phyloP scores from a whole-genome alignment of 257 asterid genomes.

The Gynochthodes officinalis region DNA sequence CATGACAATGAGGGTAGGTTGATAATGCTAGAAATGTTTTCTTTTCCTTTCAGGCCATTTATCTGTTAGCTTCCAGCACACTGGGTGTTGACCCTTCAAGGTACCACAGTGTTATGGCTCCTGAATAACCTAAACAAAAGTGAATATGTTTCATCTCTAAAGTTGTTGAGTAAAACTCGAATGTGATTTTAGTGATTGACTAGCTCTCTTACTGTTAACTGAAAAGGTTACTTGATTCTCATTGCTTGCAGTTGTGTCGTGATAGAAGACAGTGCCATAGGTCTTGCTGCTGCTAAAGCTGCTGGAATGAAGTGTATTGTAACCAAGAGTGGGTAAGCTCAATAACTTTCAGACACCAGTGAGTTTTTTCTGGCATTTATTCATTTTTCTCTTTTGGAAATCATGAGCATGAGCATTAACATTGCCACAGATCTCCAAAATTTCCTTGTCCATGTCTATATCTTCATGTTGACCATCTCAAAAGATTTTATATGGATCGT shows the following conservation, averaged over 20 bases:
- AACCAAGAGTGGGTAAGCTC: slow-evolving; percentile 84
- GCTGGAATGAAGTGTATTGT: slow-evolving; percentile 94
- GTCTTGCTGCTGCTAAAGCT: slow-evolving; percentile 93
- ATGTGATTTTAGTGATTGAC: background rate
- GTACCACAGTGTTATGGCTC: slow-evolving; percentile 27
- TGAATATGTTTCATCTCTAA: background rate
- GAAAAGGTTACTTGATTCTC: slow-evolving; percentile 11
- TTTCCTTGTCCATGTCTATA: background rate
- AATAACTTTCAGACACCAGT: background rate
- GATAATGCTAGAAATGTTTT: slow-evolving; percentile 2
- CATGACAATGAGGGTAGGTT: background rate
- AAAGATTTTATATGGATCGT: too few relatives aligned
- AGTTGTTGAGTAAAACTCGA: background rate
- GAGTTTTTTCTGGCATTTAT: background rate
- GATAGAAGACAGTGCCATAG: slow-evolving; percentile 94
- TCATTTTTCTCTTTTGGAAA: background rate
- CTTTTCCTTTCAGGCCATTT: slow-evolving; percentile 65
- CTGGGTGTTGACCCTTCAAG: slow-evolving; percentile 80
- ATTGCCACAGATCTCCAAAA: background rate
- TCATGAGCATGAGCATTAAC: background rate
- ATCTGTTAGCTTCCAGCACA: slow-evolving; percentile 80
- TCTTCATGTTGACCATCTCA: background rate
- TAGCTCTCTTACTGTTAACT: background rate
- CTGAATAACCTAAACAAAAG: background rate
- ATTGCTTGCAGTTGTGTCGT: slow-evolving; percentile 68